phyloP scores from a whole-genome alignment of 2,329 filamentous ascomycete genomes.

The Chrysoporthe cubensis region DNA sequence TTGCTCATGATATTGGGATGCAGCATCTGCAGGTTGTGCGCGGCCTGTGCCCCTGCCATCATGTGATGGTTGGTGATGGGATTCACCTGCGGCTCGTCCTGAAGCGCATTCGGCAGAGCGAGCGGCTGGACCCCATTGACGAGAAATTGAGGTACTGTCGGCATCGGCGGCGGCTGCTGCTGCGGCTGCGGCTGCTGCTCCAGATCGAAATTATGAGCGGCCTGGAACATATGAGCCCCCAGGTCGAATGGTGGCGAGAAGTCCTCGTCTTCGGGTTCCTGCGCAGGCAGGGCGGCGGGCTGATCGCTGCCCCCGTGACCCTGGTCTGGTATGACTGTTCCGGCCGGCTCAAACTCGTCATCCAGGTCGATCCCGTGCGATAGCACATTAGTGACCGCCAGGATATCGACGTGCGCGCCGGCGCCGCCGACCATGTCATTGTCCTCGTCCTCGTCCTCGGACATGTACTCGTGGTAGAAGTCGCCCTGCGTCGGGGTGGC shows the following conservation, averaged over 20 bases:
- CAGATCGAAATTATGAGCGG: not conserved
- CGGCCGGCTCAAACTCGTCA: conserved; percentile 22
- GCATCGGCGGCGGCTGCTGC: not conserved
- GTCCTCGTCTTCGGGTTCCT: not conserved
- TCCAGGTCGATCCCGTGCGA: conserved; percentile 33
- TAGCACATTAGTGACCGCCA: conserved; percentile 30
- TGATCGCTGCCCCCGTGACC: conserved; percentile 10
- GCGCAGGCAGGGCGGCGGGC: not conserved
- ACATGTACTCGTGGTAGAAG: conserved; percentile 29
- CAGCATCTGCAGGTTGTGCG: conserved; percentile 17
- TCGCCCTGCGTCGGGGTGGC: conserved; percentile 11
- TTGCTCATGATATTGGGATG: conserved; percentile 40
- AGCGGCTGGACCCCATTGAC: not conserved
- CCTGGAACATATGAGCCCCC: not conserved
- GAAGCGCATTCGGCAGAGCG: not conserved
- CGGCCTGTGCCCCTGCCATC: not conserved
- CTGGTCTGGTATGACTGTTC: conserved; percentile 10
- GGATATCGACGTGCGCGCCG: conserved; percentile 32
- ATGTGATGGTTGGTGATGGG: not conserved
- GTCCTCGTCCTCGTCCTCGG: conserved; percentile 34
- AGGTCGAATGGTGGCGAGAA: not conserved
- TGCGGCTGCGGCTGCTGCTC: not conserved
- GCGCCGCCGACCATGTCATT: conserved; percentile 34
- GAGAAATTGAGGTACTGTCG: not conserved
- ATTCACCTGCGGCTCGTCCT: not conserved